phyloP scores from a whole-genome alignment of 495 filamentous ascomycete genomes.

The Aspergillus homomorphus region DNA sequence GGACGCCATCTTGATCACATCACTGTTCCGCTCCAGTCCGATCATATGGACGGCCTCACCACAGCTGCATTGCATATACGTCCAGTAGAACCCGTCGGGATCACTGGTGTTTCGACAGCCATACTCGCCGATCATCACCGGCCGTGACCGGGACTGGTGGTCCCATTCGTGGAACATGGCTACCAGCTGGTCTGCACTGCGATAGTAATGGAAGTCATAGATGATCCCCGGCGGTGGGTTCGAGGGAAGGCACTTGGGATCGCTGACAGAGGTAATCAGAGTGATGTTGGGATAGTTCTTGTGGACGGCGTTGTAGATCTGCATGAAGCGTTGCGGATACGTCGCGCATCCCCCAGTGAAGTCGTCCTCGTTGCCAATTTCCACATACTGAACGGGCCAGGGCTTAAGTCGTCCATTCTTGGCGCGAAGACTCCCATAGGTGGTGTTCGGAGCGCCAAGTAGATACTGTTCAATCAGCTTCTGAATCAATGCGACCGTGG shows the following conservation, averaged over 20 bases:
- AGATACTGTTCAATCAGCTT: slow-evolving; percentile 24
- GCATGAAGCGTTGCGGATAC: slow-evolving; percentile 44
- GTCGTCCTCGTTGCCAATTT: slow-evolving; percentile 58
- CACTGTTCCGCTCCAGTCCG: slow-evolving; percentile 63
- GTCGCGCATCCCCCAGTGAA: slow-evolving; percentile 39
- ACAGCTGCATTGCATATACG: slow-evolving; percentile 56
- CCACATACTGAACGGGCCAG: slow-evolving; percentile 48
- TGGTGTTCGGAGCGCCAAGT: slow-evolving; percentile 26
- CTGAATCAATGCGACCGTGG: no score
- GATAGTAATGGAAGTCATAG: slow-evolving; percentile 51
- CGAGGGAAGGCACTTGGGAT: slow-evolving; percentile 27
- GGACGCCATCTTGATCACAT: slow-evolving; percentile 52
- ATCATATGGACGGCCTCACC: slow-evolving; percentile 66
- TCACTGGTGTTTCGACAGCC: slow-evolving; percentile 51
- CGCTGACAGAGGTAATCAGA: slow-evolving; percentile 39
- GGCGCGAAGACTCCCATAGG: slow-evolving; percentile 41
- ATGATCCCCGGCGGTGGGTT: slow-evolving; percentile 32
- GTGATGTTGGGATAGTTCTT: slow-evolving; percentile 45
- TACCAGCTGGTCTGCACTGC: slow-evolving; percentile 47
- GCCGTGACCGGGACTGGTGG: slow-evolving; percentile 40
- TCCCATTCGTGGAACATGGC: slow-evolving; percentile 56
- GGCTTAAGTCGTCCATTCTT: slow-evolving; percentile 43
- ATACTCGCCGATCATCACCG: slow-evolving; percentile 54
- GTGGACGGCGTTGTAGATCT: slow-evolving; percentile 45
- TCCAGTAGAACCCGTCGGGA: slow-evolving; percentile 29